Base-by-base conservation (phyloP, 225 moss, liverwort and hornwort species). In the Pseudoscleropodium purum region DNA sequence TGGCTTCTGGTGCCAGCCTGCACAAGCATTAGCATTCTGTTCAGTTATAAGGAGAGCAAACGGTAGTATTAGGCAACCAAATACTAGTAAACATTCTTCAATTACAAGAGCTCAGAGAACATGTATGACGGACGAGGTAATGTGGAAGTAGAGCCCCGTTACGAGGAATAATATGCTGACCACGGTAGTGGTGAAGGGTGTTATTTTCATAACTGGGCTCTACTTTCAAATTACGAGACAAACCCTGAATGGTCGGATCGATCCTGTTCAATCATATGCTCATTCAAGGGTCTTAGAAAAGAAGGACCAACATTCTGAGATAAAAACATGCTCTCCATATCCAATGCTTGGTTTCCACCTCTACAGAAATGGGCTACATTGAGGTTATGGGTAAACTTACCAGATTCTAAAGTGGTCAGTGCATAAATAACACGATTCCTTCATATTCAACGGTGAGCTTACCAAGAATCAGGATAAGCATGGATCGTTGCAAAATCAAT, bases 381-480 rank as follows among this genome's bases (percentile, higher is more conserved):
- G 34, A 45, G 34, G 56, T 68, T 25, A 10, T 6, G 45, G 39
- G 30, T 45, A 31, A 86, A 39, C 77, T 77, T n/a, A 37, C 63
- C 49, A 49, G 63, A 31, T 66, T 30, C 45, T 68, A 68, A 80
- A 80, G 59, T 59, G 49, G 14, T 25, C 47, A 65, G 34, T 31
- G 78, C 62, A 75, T 15, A 70, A 70, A 31, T 21, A 57, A 41
- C 33, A 84, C 56, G 72, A 41, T 70, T 57, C 57, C 84, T 84
- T 84, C 72, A 20, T 76, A 15, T 89, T 87, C 67, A 33, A 29
- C 47, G 79, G 68, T 70, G 83, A 83, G 79, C 91, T 83, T 94
- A 96, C 96, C 96, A 96, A 72, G 75, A 7, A 89, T 96, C 96
- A 51, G 96, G 96, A 89, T 96, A 96, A 57, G 93, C 95, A 82